Percentiles rank a stretch among this genome's conserved stretches.
These are phyloP conservation scores for Calendula officinalis DNA, from an alignment of 129 eudicot genomes.

Conservation along the genomic window DNA sequence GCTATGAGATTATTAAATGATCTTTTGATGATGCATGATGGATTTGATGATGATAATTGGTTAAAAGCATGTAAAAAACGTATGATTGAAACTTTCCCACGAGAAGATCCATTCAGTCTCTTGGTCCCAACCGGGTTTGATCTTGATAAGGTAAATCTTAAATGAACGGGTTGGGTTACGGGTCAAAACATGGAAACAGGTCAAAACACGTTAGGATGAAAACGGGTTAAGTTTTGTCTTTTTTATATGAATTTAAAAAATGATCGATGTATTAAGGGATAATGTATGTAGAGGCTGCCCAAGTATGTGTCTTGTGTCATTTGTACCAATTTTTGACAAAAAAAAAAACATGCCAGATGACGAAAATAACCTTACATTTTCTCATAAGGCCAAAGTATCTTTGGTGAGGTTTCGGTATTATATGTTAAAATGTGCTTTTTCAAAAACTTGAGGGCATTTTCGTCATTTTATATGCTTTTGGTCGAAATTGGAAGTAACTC, in stretches of 20 bases:
- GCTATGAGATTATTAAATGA: slow-evolving; percentile 96
- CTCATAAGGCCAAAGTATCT: too few relatives aligned
- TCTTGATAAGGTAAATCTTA: slow-evolving; percentile 70
- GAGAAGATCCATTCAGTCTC: slow-evolving; percentile 94
- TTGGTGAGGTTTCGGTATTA: too few relatives aligned
- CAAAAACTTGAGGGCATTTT: too few relatives aligned
- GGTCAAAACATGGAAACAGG: background rate
- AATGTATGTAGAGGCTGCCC: too few relatives aligned
- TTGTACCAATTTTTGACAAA: too few relatives aligned
- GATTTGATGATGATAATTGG: slow-evolving; percentile 87
- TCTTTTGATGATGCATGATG: slow-evolving; percentile 84
- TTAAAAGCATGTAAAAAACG: slow-evolving; percentile 82
- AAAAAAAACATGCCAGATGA: too few relatives aligned
- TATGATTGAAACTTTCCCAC: slow-evolving; percentile 85
- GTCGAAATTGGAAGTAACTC: too few relatives aligned
- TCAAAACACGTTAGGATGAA: background rate
- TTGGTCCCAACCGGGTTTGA: slow-evolving; percentile 92
- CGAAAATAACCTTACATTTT: too few relatives aligned
- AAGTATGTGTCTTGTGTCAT: too few relatives aligned
- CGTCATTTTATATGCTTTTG: too few relatives aligned
- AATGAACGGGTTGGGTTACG: slow-evolving; percentile 1
- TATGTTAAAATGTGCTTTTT: too few relatives aligned
- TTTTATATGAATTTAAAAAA: background rate
- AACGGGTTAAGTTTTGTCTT: background rate
- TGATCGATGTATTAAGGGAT: background rate